A percentile compares a stretch with the other conserved stretches of the same genome.
phyloP scores from a whole-genome alignment of 192 early-diverging fungal genomes.

The Podila epigama region DNA sequence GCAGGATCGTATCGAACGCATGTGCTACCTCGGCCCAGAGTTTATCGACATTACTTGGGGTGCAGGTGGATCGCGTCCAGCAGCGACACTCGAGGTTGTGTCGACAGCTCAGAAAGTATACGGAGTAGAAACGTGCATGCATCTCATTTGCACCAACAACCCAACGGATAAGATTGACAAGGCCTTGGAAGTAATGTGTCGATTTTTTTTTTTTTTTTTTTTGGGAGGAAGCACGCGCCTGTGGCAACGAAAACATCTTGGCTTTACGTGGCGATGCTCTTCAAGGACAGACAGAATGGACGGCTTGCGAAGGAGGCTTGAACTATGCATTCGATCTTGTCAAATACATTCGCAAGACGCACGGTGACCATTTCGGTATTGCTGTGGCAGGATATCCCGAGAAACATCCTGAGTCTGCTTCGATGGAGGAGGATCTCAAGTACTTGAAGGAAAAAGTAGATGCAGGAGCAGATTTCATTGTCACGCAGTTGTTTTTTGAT shows the following conservation, averaged over 20 bases:
- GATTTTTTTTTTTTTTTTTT: background rate
- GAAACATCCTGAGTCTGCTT: constrained; percentile 81
- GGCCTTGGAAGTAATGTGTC: constrained; percentile 65
- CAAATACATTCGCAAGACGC: constrained; percentile 78
- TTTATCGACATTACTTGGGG: constrained; percentile 98
- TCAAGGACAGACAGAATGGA: constrained; percentile 78
- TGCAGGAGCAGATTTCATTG: constrained; percentile 91
- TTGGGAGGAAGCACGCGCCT: constrained; percentile 73
- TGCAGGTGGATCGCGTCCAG: constrained; percentile 87
- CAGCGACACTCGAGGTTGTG: constrained; percentile 85
- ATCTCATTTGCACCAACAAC: constrained; percentile 98
- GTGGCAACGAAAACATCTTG: constrained; percentile 90
- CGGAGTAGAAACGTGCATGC: constrained; percentile 91
- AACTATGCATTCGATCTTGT: constrained; percentile 85
- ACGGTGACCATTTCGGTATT: constrained; percentile 93
- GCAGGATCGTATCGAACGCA: constrained; percentile 93
- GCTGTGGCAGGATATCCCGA: constrained; percentile 97
- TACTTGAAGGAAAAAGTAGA: constrained; percentile 84
- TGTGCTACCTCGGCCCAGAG: constrained; percentile 83
- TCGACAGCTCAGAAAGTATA: constrained; percentile 84
- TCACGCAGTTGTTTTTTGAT: constrained; percentile 97
- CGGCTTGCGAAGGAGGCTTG: constrained; percentile 75
- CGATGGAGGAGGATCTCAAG: constrained; percentile 72
- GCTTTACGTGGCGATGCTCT: constrained; percentile 94
- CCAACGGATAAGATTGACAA: constrained; percentile 80